Base-by-base conservation (phyloP, 768 basidiomycete species). In the Fomitopsis pulvina region DNA sequence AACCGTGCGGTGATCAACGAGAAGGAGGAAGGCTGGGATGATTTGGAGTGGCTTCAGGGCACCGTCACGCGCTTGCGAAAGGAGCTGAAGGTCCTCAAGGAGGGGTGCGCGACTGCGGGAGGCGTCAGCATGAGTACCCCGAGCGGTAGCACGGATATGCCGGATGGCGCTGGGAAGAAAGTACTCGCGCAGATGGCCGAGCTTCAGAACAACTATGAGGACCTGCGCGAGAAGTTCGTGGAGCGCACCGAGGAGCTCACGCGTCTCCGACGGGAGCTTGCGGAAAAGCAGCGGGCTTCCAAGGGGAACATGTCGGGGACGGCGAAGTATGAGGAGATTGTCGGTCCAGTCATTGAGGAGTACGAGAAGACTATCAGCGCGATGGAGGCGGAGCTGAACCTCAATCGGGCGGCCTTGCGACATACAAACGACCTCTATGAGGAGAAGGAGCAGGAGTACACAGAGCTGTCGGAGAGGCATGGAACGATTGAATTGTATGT, bases 21-120 rank as follows among this genome's bases (percentile, higher is more conserved):
- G 68, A 85, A 84, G 60, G 96, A 99, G 69, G 91, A 92, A 47
- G 96, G 96, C 10, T 99, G 96, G 96, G 95, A 97, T 56, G 96
- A 99, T 64, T 72, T 98, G 2, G 94, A 97, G 63, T 95, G 96
- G 85, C 69, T 99, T 39, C 96, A 98, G 67, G 80, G 79, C 47
- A 89, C 85, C 44, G 80, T 99, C 37, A 72, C 80, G 26, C 84
- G 92, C 53, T 70, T 99, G 43, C 78, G 96, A 42, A 92, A 85
- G 64, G 95, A 99, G 58, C 65, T 97, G 52, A 91, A 92, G 61
- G 63, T 65, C 5, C 63, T 95, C 61, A 94, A 90, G 68, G 84
- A 86, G 30, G 81, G 83, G 16, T 79, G 79, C 3, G 47, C 52
- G 56, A 51, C 58, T 18, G 51, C 60, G 26, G 25, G 54, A 39